Evolutionary conservation across 495 filamentous ascomycete species (phyloP).

Genomic region (Aspergillus sclerotioniger): DNA sequence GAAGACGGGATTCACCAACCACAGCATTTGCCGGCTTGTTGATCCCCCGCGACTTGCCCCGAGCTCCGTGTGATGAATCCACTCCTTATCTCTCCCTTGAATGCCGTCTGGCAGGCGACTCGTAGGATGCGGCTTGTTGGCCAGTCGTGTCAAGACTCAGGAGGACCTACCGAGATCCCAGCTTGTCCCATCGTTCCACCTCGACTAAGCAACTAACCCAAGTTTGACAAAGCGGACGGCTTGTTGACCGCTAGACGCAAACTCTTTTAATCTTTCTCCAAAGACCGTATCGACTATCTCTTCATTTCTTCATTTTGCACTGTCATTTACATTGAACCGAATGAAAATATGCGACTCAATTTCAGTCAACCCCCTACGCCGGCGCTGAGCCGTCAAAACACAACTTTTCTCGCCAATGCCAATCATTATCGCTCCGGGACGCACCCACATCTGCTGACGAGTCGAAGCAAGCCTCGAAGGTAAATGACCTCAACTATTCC

Average conservation of each 20-base stretch:
- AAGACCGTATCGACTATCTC: too few species aligned
- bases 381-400: conserved; percentile 37
- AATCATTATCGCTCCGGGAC: conserved; percentile 36
- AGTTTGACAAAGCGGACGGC: neutral
- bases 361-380: conserved; percentile 41
- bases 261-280: neutral
- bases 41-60: neutral
- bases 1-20: neutral
- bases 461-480: conserved; percentile 58
- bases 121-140: too few species aligned
- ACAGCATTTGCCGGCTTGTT: neutral
- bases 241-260: conserved; percentile 11
- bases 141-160: too few species aligned
- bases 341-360: conserved; percentile 30
- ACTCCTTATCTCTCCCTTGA: neutral
- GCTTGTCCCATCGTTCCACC: neutral
- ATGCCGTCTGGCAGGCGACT: too few species aligned
- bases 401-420: conserved; percentile 21
- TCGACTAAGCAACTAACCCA: neutral
- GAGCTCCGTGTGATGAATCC: neutral
- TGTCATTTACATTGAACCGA: neutral
- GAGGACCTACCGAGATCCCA: too few species aligned
- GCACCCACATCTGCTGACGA: conserved; percentile 43
- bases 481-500: conserved; percentile 10
- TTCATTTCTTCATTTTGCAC: neutral